Evolutionary conservation across 768 basidiomycete genomes (phyloP), one percentile per base, ranked within the genome.

Genomic region (Tylopilus plumbeoviolaceoides): DNA sequence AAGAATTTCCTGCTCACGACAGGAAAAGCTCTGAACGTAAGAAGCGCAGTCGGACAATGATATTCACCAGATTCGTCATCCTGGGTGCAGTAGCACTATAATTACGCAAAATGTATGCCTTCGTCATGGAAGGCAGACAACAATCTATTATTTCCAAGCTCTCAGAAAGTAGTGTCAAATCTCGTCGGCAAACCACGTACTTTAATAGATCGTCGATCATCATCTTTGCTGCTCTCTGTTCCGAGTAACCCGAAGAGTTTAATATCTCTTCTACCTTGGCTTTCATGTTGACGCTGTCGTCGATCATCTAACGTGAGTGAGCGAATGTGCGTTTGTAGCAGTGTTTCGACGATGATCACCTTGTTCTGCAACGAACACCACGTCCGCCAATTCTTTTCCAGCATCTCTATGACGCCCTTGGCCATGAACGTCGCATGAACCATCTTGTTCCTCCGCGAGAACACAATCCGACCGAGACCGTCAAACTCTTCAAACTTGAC

Each of bases 401-500:
- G 71, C 89, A 98, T 90, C 61, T 93, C 89, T 67, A 89, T 79
- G 30, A 99, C 93, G 6, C 95, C 97, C 66, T 92, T 95, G 17
- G 94, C 94, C 76, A 82, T 82, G 67, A 99, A 98, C 60, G 85
- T 91, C 10, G 87, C 93, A 62, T 93, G 83, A 0, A 92, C 75
- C 8, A 83, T 91, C 73, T 97, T 98, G 67, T 98, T 98, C 59
- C 88, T 80, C 54, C 95, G 75, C 28, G 84, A 84, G 67, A 98
- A 98, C 36, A 97, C 72, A 50, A 98, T 93, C 41, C 97, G 79
- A 44, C 84, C 90, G 57, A 99, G 76, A 2, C 97, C 97, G 66
- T 99, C 97, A 65, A 98, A 98, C 71, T 99, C 97, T 63, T 95
- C 95, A 59, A 98, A 99, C 66, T 85, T 84, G 55, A 99, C 82